A percentile compares a stretch with the other conserved stretches of the same genome.
phyloP scores from a whole-genome alignment of 371 early-diverging fungal genomes.

The Mucor plumbeus region DNA sequence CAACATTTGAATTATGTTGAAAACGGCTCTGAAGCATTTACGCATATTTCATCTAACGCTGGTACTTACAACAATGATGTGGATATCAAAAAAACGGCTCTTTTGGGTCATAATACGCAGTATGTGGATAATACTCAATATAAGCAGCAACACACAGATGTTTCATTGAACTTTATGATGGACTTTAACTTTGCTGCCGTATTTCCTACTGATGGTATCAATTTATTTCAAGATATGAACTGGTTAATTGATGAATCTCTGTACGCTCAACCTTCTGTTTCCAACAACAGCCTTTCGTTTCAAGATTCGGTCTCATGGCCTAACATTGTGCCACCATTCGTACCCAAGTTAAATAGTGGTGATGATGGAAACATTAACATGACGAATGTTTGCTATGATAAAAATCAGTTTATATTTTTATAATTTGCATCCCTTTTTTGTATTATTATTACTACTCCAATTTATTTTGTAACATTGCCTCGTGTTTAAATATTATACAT shows the following conservation, averaged over 20 bases:
- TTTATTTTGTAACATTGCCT: not conserved
- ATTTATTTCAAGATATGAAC: not conserved
- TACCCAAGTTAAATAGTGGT: not conserved
- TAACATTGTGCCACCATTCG: not conserved
- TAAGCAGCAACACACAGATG: not conserved
- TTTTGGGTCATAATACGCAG: not conserved
- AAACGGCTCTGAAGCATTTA: not conserved
- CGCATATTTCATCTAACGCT: not conserved
- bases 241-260: not conserved
- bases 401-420: not conserved
- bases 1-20: not conserved
- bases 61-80: not conserved
- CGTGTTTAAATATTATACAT: not conserved
- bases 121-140: not conserved
- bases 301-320: conserved; percentile 9
- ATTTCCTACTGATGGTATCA: not conserved
- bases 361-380: conserved; percentile 1
- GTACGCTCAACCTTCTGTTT: not conserved
- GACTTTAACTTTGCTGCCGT: not conserved
- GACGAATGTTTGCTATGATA: not conserved
- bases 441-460: not conserved
- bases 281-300: not conserved
- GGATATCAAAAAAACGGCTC: not conserved
- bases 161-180: not conserved
- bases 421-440: not conserved